Percentiles rank a stretch among this genome's conserved stretches.
These are phyloP conservation scores for Cucumis variabilis DNA, from an alignment of 331 rosid species.

Conservation along the genomic window DNA sequence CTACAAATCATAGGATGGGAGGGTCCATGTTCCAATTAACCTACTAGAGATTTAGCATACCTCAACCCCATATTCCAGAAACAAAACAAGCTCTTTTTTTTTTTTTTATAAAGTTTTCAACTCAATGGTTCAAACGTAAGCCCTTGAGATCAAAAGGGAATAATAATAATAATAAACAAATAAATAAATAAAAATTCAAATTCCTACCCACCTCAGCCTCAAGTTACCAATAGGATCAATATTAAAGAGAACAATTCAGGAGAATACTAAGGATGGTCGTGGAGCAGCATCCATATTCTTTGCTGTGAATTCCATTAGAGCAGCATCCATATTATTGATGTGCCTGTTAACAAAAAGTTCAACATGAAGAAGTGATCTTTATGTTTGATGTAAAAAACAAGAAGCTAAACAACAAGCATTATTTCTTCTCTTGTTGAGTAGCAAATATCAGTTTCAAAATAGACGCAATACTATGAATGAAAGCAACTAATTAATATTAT, in stretches of 20 bases:
- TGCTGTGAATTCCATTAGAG: constrained; percentile 80
- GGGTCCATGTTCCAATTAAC: background rate
- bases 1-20: no score
- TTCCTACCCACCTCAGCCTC: background rate
- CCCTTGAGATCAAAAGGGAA: background rate
- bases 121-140: background rate
- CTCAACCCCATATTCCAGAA: background rate
- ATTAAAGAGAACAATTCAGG: background rate
- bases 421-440: background rate
- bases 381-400: background rate
- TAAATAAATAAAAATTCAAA: background rate
- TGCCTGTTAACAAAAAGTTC: constrained; percentile 54
- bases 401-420: background rate
- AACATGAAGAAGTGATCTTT: background rate
- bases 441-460: constrained; percentile 9
- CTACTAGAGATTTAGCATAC: background rate
- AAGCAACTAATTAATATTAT: background rate
- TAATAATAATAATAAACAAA: no score
- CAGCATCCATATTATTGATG: constrained; percentile 91
- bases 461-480: background rate
- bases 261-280: no score
- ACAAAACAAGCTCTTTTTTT: background rate
- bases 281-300: background rate
- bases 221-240: background rate
- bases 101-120: background rate